Conservation (phyloP, 768 basidiomycete species). For the Auricularia heimuer region DNA sequence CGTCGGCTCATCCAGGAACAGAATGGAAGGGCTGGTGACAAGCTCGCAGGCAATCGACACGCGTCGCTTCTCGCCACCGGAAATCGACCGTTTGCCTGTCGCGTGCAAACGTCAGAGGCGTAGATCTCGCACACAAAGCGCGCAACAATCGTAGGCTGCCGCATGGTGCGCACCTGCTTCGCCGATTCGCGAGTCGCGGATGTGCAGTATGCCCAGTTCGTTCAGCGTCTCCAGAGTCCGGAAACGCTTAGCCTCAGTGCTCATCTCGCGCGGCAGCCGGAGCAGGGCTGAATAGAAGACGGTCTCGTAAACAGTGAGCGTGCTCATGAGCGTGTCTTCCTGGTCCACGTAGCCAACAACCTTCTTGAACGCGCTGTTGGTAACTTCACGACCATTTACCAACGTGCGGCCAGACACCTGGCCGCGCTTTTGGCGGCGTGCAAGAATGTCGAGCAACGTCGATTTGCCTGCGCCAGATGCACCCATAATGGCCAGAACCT, state of each 20-base stretch:
- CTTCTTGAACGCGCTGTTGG: slow-evolving; percentile 64
- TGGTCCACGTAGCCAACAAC: slow-evolving; percentile 96
- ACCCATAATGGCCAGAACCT: slow-evolving; percentile 93
- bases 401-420: slow-evolving; percentile 60
- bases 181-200: slow-evolving; percentile 85
- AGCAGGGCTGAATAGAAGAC: slow-evolving; percentile 88
- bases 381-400: slow-evolving; percentile 77
- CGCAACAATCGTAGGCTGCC: background rate
- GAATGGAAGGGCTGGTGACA: slow-evolving; percentile 90
- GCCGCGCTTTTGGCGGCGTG: slow-evolving; percentile 81
- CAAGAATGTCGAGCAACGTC: slow-evolving; percentile 92
- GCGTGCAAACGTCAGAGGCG: slow-evolving; percentile 1
- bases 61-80: slow-evolving; percentile 93
- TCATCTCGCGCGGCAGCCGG: slow-evolving; percentile 90
- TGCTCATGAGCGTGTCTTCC: slow-evolving; percentile 95
- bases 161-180: slow-evolving; percentile 50
- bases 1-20: slow-evolving; percentile 96
- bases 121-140: background rate
- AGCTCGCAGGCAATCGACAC: slow-evolving; percentile 98
- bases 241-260: slow-evolving; percentile 87
- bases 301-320: slow-evolving; percentile 96
- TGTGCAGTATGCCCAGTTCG: slow-evolving; percentile 85
- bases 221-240: slow-evolving; percentile 93
- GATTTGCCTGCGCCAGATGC: slow-evolving; percentile 96
- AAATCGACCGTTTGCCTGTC: slow-evolving; percentile 80